Conservation (phyloP, 495 filamentous ascomycete genomes). For the Talaromyces trachyspermus region DNA sequence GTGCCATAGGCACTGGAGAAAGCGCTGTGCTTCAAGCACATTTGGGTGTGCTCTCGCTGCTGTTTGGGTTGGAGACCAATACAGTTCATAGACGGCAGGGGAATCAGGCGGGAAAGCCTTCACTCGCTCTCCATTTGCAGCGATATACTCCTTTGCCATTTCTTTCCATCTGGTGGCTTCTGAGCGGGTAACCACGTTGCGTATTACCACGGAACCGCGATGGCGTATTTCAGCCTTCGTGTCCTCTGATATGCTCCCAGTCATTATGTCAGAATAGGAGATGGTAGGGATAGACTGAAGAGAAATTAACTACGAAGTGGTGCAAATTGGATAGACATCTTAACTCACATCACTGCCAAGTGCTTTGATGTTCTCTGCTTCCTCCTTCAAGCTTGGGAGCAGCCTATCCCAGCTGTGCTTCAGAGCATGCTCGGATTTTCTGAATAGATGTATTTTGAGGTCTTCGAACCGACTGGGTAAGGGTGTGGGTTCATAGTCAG, state of each 20-base stretch:
- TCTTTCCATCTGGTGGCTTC: slow-evolving; percentile 51
- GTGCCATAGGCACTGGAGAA: slow-evolving; percentile 59
- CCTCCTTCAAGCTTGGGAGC: slow-evolving; percentile 46
- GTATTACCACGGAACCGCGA: slow-evolving; percentile 52
- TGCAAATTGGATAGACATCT: not conserved
- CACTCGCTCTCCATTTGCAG: slow-evolving; percentile 39
- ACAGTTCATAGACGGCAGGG: slow-evolving; percentile 68
- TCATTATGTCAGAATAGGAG: slow-evolving; percentile 45
- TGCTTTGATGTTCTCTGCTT: slow-evolving; percentile 35
- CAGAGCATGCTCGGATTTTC: slow-evolving; percentile 56
- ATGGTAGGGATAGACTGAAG: slow-evolving; percentile 52
- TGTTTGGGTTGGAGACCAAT: slow-evolving; percentile 67
- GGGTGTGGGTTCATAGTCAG: slow-evolving; percentile 53
- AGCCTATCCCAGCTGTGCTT: slow-evolving; percentile 64
- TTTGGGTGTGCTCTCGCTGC: slow-evolving; percentile 58
- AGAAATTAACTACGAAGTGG: slow-evolving; percentile 7
- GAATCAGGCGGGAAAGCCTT: slow-evolving; percentile 33
- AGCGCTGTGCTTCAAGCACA: slow-evolving; percentile 49
- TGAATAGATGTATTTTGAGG: slow-evolving; percentile 61
- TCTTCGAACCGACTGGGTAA: slow-evolving; percentile 66
- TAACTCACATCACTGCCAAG: slow-evolving; percentile 45
- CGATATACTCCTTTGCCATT: slow-evolving; percentile 49
- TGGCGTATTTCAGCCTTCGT: slow-evolving; percentile 48
- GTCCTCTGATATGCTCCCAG: slow-evolving; percentile 33
- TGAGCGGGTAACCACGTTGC: slow-evolving; percentile 47